A percentile compares a stretch with the other conserved stretches of the same genome.
phyloP scores from a whole-genome alignment of 129 eudicot genomes.

The Escallonia herrerae region DNA sequence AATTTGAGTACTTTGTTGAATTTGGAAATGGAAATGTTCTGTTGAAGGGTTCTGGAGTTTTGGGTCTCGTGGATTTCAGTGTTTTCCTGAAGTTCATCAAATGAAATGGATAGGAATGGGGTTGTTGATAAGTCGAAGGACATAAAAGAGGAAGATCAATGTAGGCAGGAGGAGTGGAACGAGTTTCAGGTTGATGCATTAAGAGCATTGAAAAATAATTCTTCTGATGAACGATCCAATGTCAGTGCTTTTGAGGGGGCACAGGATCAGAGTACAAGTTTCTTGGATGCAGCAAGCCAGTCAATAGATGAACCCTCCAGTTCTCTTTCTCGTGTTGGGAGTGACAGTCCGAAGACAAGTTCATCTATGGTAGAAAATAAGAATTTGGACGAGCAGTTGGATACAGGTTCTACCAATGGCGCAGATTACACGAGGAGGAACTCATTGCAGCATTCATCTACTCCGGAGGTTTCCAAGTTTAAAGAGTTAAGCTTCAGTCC shows the following conservation, averaged over 20 bases:
- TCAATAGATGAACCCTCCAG: slow-evolving; percentile 12
- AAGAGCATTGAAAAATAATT: not conserved
- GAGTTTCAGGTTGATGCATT: slow-evolving; percentile 4
- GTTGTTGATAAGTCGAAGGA: slow-evolving; percentile 4
- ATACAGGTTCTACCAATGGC: slow-evolving; percentile 14
- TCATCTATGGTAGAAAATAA: slow-evolving; percentile 6
- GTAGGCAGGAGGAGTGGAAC: slow-evolving; percentile 7
- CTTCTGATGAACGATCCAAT: not conserved
- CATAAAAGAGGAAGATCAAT: slow-evolving; percentile 13
- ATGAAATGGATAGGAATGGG: slow-evolving; percentile 55
- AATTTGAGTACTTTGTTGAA: slow-evolving; percentile 7
- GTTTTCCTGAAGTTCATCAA: slow-evolving; percentile 12
- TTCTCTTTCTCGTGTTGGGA: slow-evolving; percentile 25
- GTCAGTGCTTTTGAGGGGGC: not conserved
- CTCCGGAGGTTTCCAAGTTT: slow-evolving; percentile 21
- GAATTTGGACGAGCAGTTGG: slow-evolving; percentile 12
- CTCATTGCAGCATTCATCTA: slow-evolving; percentile 33
- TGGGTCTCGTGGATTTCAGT: slow-evolving; percentile 12
- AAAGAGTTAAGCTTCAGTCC: slow-evolving; percentile 45
- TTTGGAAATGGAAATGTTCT: slow-evolving; percentile 10
- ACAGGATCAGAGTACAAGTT: slow-evolving; percentile 3
- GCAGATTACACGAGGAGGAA: slow-evolving; percentile 3
- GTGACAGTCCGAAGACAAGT: slow-evolving; percentile 6
- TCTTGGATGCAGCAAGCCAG: not conserved
- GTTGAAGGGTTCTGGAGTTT: slow-evolving; percentile 8